These are phyloP conservation scores for Lasiosphaeris hirsuta DNA, from an alignment of 495 filamentous ascomycete genomes.

Conservation along the genomic window DNA sequence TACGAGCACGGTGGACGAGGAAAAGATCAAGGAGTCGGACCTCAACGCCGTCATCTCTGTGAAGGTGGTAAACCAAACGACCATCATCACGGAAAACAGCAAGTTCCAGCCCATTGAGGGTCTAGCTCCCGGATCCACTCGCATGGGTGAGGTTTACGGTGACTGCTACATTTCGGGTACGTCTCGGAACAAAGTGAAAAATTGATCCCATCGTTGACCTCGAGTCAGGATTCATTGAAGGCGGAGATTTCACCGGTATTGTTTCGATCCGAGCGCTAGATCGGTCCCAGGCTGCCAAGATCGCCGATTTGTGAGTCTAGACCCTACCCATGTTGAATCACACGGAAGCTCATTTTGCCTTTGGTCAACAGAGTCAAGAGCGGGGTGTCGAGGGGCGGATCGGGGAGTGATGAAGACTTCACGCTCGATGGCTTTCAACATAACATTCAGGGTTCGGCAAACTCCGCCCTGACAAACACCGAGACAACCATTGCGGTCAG, in stretches of 20 bases:
- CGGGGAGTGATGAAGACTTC: not conserved
- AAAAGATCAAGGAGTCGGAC: conserved; percentile 9
- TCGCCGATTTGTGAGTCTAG: no score
- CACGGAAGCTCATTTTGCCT: no score
- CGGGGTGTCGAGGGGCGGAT: not conserved
- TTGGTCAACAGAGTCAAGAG: no score
- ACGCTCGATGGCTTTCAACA: not conserved
- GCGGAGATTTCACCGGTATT: conserved; percentile 10
- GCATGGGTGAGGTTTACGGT: conserved; percentile 1
- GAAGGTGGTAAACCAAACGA: conserved; percentile 4
- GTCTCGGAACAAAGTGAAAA: no score
- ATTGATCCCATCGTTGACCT: no score
- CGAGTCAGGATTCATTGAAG: conserved; percentile 1
- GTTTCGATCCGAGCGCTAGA: conserved; percentile 2
- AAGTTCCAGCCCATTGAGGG: not conserved
- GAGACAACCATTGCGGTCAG: conserved; percentile 6
- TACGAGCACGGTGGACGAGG: not conserved
- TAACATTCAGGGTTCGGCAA: no score
- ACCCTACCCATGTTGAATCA: no score
- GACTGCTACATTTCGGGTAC: conserved; percentile 10
- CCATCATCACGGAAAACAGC: not conserved
- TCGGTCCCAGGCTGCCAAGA: not conserved
- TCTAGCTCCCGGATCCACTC: not conserved
- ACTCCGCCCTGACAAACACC: no score
- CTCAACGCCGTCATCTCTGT: not conserved